phyloP scores from a whole-genome alignment of 805 yeast species.

The Starmera dryadoides region DNA sequence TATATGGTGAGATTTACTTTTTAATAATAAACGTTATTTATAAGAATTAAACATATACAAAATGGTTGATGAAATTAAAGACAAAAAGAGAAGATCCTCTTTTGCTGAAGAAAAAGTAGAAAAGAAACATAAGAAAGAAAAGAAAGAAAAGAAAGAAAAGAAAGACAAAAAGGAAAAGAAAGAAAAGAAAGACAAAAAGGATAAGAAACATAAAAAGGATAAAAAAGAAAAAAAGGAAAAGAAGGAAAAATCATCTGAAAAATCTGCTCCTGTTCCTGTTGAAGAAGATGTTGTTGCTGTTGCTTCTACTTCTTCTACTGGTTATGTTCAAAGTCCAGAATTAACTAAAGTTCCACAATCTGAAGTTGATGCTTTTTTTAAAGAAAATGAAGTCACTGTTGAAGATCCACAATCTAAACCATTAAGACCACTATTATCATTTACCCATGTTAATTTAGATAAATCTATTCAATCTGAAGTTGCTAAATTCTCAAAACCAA shows the following conservation, averaged over 20 bases:
- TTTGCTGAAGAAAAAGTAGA: slow-evolving; percentile 9
- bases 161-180: slow-evolving; percentile 30
- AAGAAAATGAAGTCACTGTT: slow-evolving; percentile 69
- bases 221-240: slow-evolving; percentile 22
- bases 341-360: slow-evolving; percentile 37
- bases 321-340: slow-evolving; percentile 32
- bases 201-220: slow-evolving; percentile 24
- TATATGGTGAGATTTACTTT: slow-evolving; percentile 4
- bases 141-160: slow-evolving; percentile 23
- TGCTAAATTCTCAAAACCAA: slow-evolving; percentile 76
- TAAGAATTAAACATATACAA: too few relatives aligned
- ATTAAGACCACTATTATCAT: slow-evolving; percentile 64
- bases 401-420: slow-evolving; percentile 55
- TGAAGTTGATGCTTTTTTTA: slow-evolving; percentile 55
- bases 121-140: slow-evolving; percentile 13
- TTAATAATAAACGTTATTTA: too few relatives aligned
- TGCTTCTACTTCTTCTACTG: slow-evolving; percentile 1
- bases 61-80: slow-evolving; percentile 19
- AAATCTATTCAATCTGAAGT: slow-evolving; percentile 52
- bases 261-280: slow-evolving; percentile 10
- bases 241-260: slow-evolving; percentile 24
- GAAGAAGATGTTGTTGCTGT: slow-evolving; percentile 16
- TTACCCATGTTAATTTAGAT: slow-evolving; percentile 52
- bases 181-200: slow-evolving; percentile 29
- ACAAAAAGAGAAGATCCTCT: slow-evolving; percentile 21